Evolutionary conservation across 192 early-diverging fungal species (phyloP).

Genomic region (Linnemannia schmuckeri): DNA sequence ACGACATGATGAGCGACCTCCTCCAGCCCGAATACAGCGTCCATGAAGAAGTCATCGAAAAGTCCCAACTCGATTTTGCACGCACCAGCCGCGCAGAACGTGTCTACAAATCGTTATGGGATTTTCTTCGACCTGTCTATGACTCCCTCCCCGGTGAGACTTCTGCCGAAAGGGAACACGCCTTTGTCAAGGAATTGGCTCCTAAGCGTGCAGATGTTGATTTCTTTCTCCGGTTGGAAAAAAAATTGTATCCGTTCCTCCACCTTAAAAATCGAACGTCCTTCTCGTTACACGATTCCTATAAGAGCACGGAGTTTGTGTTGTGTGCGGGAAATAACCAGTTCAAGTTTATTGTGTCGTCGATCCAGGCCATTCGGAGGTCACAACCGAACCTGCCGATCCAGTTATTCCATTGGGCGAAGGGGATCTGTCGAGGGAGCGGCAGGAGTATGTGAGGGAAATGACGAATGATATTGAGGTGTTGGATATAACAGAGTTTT

Average conservation of each 20-base stretch:
- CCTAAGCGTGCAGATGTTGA: slow-evolving; percentile 17
- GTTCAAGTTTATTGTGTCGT: slow-evolving; percentile 53
- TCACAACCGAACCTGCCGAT: slow-evolving; percentile 68
- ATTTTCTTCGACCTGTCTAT: slow-evolving; percentile 18
- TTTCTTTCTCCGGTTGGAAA: slow-evolving; percentile 33
- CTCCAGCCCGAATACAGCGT: slow-evolving; percentile 19
- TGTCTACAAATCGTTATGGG: slow-evolving; percentile 30
- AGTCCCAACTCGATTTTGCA: slow-evolving; percentile 9
- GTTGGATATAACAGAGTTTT: slow-evolving; percentile 41
- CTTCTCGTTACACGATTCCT: slow-evolving; percentile 22
- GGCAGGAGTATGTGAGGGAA: slow-evolving; percentile 38
- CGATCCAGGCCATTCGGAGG: slow-evolving; percentile 57
- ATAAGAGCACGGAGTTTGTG: slow-evolving; percentile 54
- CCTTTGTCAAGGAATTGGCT: background rate
- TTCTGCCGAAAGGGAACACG: background rate
- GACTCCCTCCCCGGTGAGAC: background rate
- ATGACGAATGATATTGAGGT: slow-evolving; percentile 52
- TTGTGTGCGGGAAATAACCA: slow-evolving; percentile 64
- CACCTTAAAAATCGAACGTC: slow-evolving; percentile 7
- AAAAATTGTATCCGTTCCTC: slow-evolving; percentile 21
- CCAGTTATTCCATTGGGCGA: slow-evolving; percentile 68
- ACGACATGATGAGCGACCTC: slow-evolving; percentile 30
- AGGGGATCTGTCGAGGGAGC: slow-evolving; percentile 46
- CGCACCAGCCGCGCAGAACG: slow-evolving; percentile 11
- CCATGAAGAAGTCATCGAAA: background rate